phyloP scores from a whole-genome alignment of 208 protist genomes.

The Leishmania amazonensis region DNA sequence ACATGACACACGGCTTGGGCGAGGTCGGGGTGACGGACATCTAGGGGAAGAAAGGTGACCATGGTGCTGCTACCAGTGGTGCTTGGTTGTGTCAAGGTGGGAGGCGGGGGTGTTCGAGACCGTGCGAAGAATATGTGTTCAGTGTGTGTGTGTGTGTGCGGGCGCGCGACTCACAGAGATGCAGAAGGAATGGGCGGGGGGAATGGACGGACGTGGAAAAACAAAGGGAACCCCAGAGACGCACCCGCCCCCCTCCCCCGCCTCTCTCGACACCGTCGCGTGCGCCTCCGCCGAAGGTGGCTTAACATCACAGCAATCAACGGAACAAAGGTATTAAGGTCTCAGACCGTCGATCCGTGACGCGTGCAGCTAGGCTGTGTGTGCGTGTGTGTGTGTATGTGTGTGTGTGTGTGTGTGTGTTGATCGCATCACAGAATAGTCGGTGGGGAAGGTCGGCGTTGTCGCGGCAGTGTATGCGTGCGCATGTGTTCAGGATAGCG shows the following conservation, averaged over 20 bases:
- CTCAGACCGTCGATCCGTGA: no score
- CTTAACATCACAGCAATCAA: no score
- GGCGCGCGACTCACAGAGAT: background rate
- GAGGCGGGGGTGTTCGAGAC: background rate
- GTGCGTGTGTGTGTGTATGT: background rate
- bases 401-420: background rate
- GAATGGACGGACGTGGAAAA: background rate
- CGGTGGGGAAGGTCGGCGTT: background rate
- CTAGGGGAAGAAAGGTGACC: constrained; percentile 26
- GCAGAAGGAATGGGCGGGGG: background rate
- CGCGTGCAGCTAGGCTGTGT: no score
- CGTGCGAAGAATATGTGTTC: background rate
- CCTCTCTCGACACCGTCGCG: background rate
- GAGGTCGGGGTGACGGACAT: constrained; percentile 79
- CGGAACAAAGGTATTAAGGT: no score
- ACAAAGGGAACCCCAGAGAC: background rate
- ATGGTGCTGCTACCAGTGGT: background rate
- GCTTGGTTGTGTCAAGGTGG: background rate
- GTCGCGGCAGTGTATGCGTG: background rate
- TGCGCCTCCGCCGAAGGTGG: no score
- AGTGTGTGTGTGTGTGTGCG: background rate
- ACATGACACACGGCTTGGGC: constrained; percentile 64
- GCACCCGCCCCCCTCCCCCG: background rate
- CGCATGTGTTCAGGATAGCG: background rate
- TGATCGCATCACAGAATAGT: background rate